Conservation (phyloP, 352 stramenopile genomes). For the Phytophthora hybrid region DNA sequence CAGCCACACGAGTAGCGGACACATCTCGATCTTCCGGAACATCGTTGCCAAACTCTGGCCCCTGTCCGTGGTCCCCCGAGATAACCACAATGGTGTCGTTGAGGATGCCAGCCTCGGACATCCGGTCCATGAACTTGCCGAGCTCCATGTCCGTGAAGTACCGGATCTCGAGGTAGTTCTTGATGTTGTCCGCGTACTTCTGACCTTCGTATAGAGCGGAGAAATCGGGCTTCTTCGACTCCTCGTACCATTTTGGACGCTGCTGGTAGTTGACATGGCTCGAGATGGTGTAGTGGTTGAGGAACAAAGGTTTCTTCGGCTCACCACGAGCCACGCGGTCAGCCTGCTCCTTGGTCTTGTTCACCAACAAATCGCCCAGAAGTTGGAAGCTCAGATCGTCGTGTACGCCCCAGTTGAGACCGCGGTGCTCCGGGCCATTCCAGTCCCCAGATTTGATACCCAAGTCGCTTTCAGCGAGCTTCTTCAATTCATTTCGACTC, state of each 20-base stretch:
- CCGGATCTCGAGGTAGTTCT: conserved; percentile 54
- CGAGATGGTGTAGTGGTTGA: conserved; percentile 66
- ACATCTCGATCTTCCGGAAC: conserved; percentile 41
- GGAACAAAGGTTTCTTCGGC: conserved; percentile 50
- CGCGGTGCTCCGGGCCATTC: conserved; percentile 27
- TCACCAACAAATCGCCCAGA: conserved; percentile 51
- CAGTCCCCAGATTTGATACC: conserved; percentile 48
- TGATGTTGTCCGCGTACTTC: too few species aligned
- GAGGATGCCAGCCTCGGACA: conserved; percentile 46
- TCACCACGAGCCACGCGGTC: conserved; percentile 21
- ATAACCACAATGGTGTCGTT: conserved; percentile 66
- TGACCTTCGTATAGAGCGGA: conserved; percentile 37
- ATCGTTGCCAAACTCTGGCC: conserved; percentile 43
- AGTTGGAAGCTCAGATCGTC: conserved; percentile 58
- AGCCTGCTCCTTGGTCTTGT: conserved; percentile 45
- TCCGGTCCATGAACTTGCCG: conserved; percentile 58
- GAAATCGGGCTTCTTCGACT: conserved; percentile 45
- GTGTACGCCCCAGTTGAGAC: conserved; percentile 49
- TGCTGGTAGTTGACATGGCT: conserved; percentile 50
- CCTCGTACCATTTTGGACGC: conserved; percentile 45
- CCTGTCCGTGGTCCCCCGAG: conserved; percentile 57
- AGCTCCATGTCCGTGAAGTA: conserved; percentile 58
- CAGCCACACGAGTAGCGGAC: conserved; percentile 41
- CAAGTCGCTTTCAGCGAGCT: conserved; percentile 41
- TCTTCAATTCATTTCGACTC: conserved; percentile 46